Base-by-base conservation (phyloP, 1,284 basidiomycete species). In the Ceratobasidium papillatum region DNA sequence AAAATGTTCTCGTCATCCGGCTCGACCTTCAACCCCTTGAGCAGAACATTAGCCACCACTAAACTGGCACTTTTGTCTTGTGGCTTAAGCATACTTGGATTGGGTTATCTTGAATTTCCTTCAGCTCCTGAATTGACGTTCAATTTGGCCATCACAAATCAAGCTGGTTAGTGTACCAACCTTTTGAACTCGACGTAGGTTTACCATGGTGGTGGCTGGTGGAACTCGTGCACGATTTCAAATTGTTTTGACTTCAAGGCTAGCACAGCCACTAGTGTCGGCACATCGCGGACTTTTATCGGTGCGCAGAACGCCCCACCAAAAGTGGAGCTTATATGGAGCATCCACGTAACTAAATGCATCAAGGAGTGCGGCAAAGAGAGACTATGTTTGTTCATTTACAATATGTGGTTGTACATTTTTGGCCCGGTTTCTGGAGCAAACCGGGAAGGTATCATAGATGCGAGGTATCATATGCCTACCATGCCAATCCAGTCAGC, bases 1-100 rank as follows among this genome's bases (percentile, higher is more conserved):
- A 91, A 88, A 27, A 95, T 74, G 81, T 95, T 94, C 78, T 88
- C 88, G 19, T 94, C 94, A 61, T 87, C 84, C 0, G 89, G 85
- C 45, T 89, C 86, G 4, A 92, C 89, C 0, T 82, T 83, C 68
- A 96, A 80, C 27, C 88, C 89, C 87, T 56, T 92, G 64, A 30
- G 25, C 7, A 41, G 25, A 34, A 17, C 7, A 47, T 47, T 19
- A 52, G 38, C 43, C 36, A 66, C 43, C 17, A 0, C 34, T 56
- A 32, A 56, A 32, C 12, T 9, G 2, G 5, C 30, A 30, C 2
- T 56, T 19, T 2, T 49, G 66, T 62, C 49, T 47, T 5, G 49
- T 71, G 47, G 52, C 41, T 45, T 43, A 61, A 25, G 78, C 82
- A 76, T 80, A 92, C 91, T 76, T 88, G 85, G 75, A 93, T 82